Conservation (phyloP, 495 filamentous ascomycete species). For the Podospora pseudocomata region DNA sequence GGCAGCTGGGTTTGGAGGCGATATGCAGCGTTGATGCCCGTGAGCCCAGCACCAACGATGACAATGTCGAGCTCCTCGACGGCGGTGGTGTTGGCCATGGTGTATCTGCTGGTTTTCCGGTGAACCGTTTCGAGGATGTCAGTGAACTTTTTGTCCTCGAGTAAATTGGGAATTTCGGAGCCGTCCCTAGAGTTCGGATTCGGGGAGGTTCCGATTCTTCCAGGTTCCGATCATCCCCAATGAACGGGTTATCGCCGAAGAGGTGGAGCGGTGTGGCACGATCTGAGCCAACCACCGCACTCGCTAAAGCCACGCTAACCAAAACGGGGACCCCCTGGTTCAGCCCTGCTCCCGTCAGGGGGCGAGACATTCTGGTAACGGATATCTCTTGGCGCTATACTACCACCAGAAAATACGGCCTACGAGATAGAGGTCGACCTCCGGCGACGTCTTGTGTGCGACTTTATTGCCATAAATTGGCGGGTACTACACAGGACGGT, state of each 20-base stretch:
- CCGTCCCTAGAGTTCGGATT: background rate
- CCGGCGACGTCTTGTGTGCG: no score
- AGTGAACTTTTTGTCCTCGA: background rate
- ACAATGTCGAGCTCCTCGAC: slow-evolving; percentile 52
- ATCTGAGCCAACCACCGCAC: background rate
- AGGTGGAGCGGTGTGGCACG: background rate
- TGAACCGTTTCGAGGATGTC: background rate
- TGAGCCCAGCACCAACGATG: slow-evolving; percentile 71
- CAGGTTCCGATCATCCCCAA: background rate
- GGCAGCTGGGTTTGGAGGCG: slow-evolving; percentile 61
- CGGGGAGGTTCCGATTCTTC: background rate
- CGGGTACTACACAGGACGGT: no score
- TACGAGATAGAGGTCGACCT: no score
- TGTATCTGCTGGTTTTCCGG: background rate
- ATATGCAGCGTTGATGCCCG: slow-evolving; percentile 72
- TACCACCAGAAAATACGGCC: no score
- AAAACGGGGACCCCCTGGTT: background rate
- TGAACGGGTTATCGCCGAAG: background rate
- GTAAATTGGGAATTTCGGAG: no score
- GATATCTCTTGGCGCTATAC: background rate
- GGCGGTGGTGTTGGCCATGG: slow-evolving; percentile 8
- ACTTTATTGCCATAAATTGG: no score
- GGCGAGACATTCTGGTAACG: background rate
- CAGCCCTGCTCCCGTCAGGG: background rate
- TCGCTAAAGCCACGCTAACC: background rate